phyloP scores from a whole-genome alignment of 805 yeast species.

The Lachancea mirantina region DNA sequence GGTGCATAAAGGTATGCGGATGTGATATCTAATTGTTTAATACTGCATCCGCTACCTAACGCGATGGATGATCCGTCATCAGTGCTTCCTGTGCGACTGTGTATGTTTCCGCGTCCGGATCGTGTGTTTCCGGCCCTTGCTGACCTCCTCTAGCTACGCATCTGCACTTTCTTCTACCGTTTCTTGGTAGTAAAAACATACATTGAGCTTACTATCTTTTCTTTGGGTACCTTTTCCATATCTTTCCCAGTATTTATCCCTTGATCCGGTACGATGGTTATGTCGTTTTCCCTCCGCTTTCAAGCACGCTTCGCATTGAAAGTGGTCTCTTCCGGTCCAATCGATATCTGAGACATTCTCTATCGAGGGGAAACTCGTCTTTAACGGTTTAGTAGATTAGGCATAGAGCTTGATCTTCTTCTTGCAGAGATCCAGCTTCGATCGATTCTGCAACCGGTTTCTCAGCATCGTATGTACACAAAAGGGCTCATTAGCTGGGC shows the following conservation, averaged over 20 bases:
- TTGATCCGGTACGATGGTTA: slow-evolving; percentile 7
- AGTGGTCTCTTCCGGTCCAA: slow-evolving; percentile 1
- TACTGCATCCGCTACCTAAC: slow-evolving; percentile 3
- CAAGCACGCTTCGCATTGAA: slow-evolving; percentile 10
- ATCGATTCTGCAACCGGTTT: no score
- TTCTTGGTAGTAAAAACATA: slow-evolving; percentile 12
- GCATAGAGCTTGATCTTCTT: no score
- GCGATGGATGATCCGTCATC: slow-evolving; percentile 10
- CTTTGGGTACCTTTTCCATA: slow-evolving; percentile 1
- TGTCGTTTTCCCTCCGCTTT: slow-evolving; percentile 7
- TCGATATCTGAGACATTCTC: slow-evolving; percentile 1
- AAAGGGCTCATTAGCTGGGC: neutral
- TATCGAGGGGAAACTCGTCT: neutral
- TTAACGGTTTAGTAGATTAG: neutral
- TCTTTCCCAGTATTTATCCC: slow-evolving; percentile 1
- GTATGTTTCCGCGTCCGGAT: slow-evolving; percentile 6
- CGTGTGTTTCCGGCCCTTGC: slow-evolving; percentile 9
- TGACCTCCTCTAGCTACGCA: slow-evolving; percentile 13
- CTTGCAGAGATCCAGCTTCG: no score
- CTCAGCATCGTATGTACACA: neutral
- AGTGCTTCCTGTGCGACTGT: slow-evolving; percentile 13
- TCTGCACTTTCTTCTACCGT: slow-evolving; percentile 11
- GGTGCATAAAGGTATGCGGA: slow-evolving; percentile 9
- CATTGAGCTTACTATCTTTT: slow-evolving; percentile 10
- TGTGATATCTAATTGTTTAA: slow-evolving; percentile 9